Base-by-base conservation (phyloP, 306 rosid species). In the Rosa lucieae region DNA sequence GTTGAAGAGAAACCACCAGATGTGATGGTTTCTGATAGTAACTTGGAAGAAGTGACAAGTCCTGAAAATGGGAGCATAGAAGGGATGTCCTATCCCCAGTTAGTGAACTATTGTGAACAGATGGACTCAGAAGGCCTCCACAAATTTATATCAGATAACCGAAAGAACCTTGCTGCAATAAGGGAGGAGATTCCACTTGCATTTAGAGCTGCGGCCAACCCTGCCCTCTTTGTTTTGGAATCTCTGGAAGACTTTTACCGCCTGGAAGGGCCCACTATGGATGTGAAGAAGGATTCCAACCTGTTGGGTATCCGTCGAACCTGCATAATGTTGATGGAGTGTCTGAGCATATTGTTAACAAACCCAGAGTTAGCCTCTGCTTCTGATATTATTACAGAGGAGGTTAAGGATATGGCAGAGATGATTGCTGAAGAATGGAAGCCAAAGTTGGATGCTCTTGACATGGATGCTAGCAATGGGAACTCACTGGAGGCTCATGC, bases 401-500 rank as follows among this genome's bases (percentile, higher is more conserved):
- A 90, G 80, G 85, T 89, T 65, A 91, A 88, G 86, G 83, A 81
- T 69, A 80, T 87, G 85, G 99, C 99, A 51, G 92, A 90, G 85
- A 76, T 80, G 83, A 88, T 91, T 75, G 92, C 93, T 79, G 96
- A 91, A 84, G 91, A 88, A 74, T 96, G 99, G 99, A 96, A 93
- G 67, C 99, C 99, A 15, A 96, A 82, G 86, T 82, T 96, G 83
- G 98, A 91, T 67, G 81, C 90, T 70, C 97, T 96, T 78, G 98
- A 96, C 86, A 82, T 93, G 82, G 99, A 96, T 88, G 99, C 93
- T 66, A 88, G 93, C 90, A 90, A 91, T 74, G 99, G 99, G 79
- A 96, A 93, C 88, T 93, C 98, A 72, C 71, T 96, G 74, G 97
- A 96, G 89, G 99, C 99, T 87, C 99, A 96, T 84, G 99, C 98